A percentile compares a stretch with the other conserved stretches of the same genome.
Evolutionary conservation across 495 filamentous ascomycete genomes (phyloP).

Genomic region (Penicillium desertorum): DNA sequence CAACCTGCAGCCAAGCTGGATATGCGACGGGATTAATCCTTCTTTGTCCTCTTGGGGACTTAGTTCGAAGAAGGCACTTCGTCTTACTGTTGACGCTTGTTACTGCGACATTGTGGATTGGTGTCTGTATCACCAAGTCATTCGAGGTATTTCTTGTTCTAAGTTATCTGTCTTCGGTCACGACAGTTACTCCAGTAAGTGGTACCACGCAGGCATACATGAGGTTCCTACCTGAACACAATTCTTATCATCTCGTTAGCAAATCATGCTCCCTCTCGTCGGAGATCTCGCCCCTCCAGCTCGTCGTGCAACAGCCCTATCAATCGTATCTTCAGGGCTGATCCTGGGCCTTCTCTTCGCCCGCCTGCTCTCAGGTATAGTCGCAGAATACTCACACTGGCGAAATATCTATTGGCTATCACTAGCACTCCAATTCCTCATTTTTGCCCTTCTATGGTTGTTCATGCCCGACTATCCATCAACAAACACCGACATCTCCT

Average conservation of each 20-base stretch:
- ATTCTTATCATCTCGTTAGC: constrained; percentile 30
- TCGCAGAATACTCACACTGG: constrained; percentile 71
- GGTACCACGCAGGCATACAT: not conserved
- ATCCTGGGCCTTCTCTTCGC: constrained; percentile 76
- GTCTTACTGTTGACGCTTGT: constrained; percentile 64
- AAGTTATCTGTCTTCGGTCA: constrained; percentile 67
- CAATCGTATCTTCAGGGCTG: constrained; percentile 76
- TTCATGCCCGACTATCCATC: constrained; percentile 81
- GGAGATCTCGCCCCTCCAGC: constrained; percentile 74
- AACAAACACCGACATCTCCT: constrained; percentile 60
- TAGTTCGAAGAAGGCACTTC: constrained; percentile 68
- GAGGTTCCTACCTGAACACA: not conserved
- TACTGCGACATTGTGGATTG: constrained; percentile 67
- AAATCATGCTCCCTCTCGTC: constrained; percentile 81
- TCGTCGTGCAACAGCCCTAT: constrained; percentile 64
- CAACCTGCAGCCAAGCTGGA: constrained; percentile 77
- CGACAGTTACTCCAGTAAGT: constrained; percentile 71
- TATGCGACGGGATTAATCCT: constrained; percentile 75
- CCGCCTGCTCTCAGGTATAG: constrained; percentile 70
- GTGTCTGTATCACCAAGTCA: constrained; percentile 65
- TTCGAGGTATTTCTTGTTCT: constrained; percentile 65
- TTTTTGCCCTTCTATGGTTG: constrained; percentile 63
- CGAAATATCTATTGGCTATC: constrained; percentile 79
- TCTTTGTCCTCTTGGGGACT: constrained; percentile 75
- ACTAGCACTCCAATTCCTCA: constrained; percentile 68